Evolutionary conservation across 805 yeast species (phyloP).

Genomic region (Wickerhamiella siamensis): DNA sequence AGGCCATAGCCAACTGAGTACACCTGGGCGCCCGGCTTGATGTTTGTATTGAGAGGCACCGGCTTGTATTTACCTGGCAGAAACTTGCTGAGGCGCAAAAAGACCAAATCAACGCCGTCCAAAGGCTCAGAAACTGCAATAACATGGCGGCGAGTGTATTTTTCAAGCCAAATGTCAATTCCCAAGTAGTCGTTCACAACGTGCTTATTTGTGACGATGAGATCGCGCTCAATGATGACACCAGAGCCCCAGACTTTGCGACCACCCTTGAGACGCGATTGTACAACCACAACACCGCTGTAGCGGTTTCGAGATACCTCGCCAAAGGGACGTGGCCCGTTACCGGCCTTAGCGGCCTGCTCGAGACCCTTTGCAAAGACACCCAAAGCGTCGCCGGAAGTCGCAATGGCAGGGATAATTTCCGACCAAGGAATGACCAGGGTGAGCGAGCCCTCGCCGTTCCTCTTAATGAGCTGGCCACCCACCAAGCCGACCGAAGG

Average conservation of each 20-base stretch:
- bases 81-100: conserved; percentile 14
- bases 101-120: conserved; percentile 22
- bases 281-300: conserved; percentile 14
- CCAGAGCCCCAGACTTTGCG: conserved; percentile 27
- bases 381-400: neutral
- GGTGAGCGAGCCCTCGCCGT: conserved; percentile 24
- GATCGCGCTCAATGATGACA: conserved; percentile 18
- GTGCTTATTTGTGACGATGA: conserved; percentile 25
- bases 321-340: conserved; percentile 1
- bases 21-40: conserved; percentile 15
- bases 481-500: conserved; percentile 20
- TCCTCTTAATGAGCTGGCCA: conserved; percentile 18
- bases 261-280: conserved; percentile 12
- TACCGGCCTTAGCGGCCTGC: neutral
- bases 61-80: conserved; percentile 10
- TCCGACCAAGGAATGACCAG: conserved; percentile 22
- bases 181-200: conserved; percentile 17
- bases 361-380: neutral
- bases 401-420: conserved; percentile 4
- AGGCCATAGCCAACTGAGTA: conserved; percentile 25
- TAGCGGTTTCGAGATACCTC: neutral
- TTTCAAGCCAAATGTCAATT: conserved; percentile 9
- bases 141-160: conserved; percentile 5
- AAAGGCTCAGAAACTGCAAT: conserved; percentile 17
- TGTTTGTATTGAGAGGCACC: conserved; percentile 11